Percentiles rank a stretch among this genome's conserved stretches.
Conservation (phyloP, 805 yeast genomes). For the Ascoidea rubescens region DNA sequence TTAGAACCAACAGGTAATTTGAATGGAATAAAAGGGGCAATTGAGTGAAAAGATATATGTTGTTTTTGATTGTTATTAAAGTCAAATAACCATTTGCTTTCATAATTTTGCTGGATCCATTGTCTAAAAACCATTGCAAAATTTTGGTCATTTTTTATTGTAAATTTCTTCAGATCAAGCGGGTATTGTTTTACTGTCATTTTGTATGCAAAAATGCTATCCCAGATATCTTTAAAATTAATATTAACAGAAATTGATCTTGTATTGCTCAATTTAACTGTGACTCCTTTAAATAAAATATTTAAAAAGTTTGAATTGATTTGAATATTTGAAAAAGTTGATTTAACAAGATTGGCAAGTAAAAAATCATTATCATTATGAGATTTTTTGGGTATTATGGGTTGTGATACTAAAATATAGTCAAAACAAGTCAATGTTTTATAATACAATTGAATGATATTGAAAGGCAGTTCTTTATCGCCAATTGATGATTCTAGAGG, state of each 20-base stretch:
- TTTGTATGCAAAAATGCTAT: constrained; percentile 44
- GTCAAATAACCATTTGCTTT: constrained; percentile 68
- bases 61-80: constrained; percentile 25
- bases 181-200: constrained; percentile 14
- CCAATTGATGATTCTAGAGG: constrained; percentile 42
- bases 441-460: constrained; percentile 29
- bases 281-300: constrained; percentile 13
- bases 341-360: constrained; percentile 9
- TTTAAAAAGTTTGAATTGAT: constrained; percentile 9
- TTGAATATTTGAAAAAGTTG: constrained; percentile 3
- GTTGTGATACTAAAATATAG: constrained; percentile 33
- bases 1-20: neutral
- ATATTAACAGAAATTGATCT: constrained; percentile 33
- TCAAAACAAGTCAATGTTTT: constrained; percentile 29
- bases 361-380: constrained; percentile 13
- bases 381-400: constrained; percentile 4
- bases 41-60: constrained; percentile 38
- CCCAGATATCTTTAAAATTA: constrained; percentile 42
- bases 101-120: constrained; percentile 46
- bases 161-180: constrained; percentile 3
- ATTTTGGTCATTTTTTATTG: constrained; percentile 6
- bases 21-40: constrained; percentile 59
- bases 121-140: constrained; percentile 46
- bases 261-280: constrained; percentile 25
- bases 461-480: constrained; percentile 33